Conservation (phyloP, 2,329 filamentous ascomycete species). For the Fusarium foetens region DNA sequence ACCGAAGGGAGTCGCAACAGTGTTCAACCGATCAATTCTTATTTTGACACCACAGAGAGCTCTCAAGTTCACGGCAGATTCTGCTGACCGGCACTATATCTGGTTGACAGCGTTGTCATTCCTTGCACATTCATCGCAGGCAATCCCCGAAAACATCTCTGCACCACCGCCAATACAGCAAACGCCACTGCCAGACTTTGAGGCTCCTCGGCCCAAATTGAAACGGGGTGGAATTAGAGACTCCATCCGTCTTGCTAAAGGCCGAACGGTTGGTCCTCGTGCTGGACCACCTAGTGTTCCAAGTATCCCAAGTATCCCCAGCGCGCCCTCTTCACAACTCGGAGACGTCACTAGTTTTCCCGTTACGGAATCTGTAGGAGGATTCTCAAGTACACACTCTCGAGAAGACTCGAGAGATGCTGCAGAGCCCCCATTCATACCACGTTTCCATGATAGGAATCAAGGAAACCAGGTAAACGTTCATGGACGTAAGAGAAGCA, state of each 20-base stretch:
- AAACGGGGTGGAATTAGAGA: slow-evolving; percentile 76
- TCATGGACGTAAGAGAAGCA: slow-evolving; percentile 88
- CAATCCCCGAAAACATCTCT: slow-evolving; percentile 77
- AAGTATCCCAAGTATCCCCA: slow-evolving; percentile 57
- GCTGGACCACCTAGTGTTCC: slow-evolving; percentile 65
- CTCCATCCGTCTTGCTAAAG: slow-evolving; percentile 89
- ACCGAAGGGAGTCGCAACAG: slow-evolving; percentile 72
- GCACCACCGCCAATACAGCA: slow-evolving; percentile 57
- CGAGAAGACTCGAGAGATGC: slow-evolving; percentile 66
- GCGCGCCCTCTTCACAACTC: slow-evolving; percentile 50
- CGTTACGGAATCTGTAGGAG: slow-evolving; percentile 54
- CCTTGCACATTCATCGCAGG: slow-evolving; percentile 87
- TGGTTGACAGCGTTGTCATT: slow-evolving; percentile 97
- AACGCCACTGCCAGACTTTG: slow-evolving; percentile 61
- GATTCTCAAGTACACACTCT: slow-evolving; percentile 50
- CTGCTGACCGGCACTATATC: slow-evolving; percentile 87
- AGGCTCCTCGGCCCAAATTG: slow-evolving; percentile 58
- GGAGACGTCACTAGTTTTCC: slow-evolving; percentile 52
- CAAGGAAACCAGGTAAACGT: slow-evolving; percentile 57
- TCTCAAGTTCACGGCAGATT: slow-evolving; percentile 90
- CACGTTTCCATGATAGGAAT: slow-evolving; percentile 72
- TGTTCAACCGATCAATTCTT: slow-evolving; percentile 93
- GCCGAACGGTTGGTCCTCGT: slow-evolving; percentile 57
- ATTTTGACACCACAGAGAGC: slow-evolving; percentile 94
- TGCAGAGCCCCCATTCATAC: slow-evolving; percentile 77